Evolutionary conservation across 768 basidiomycete genomes (phyloP), one percentile per base, ranked within the genome.

Genomic region (Calocybe indica): DNA sequence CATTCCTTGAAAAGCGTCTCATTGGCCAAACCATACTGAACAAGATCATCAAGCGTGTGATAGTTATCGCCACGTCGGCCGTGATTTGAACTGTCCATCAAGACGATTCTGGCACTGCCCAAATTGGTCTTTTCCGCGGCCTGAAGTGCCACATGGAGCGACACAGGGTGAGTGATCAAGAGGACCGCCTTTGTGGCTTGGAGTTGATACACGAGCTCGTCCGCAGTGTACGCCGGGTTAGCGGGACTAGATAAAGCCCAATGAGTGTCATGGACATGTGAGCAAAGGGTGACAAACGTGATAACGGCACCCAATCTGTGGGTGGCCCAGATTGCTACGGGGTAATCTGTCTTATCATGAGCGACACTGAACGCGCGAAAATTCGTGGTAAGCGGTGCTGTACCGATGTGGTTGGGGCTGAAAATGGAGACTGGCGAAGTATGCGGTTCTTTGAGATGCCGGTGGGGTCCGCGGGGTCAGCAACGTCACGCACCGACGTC

Each of bases 361-460:
- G 28, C 42, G 31, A n/a, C 40, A 5, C 31, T 44, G 31, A 37
- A 31, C 37, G 50, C 50, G 13, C 49, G 37, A 37, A 9, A 32
- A 43, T 9, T 33, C 39, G 37, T n/a, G 29, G 13, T 14, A 34
- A n/a, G 14, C 40, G 37, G 15, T 32, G 33, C 53, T 65, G 53
- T 45, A 83, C 83, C 82, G 28, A 79, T 65, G 57, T 82, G 71
- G 53, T 86, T 86, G 9, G 80, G 78, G 52, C 82, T 79, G 61
- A 79, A 79, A 34, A 86, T 55, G 55, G 82, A 80, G 37, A 83
- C 83, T 83, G 40, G 14, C 14, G 13, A 5, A 15, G 34, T 14
- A 50, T 30, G 36, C 29, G 44, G 10, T 11, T 42, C 34, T 30
- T n/a, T 48, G 5, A 42, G 15, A 33, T 10, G 35, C 30, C 7